Percentiles rank a stretch among this genome's conserved stretches.
Evolutionary conservation across 2,329 filamentous ascomycete species (phyloP).

Genomic region (Neonectria ditissima): DNA sequence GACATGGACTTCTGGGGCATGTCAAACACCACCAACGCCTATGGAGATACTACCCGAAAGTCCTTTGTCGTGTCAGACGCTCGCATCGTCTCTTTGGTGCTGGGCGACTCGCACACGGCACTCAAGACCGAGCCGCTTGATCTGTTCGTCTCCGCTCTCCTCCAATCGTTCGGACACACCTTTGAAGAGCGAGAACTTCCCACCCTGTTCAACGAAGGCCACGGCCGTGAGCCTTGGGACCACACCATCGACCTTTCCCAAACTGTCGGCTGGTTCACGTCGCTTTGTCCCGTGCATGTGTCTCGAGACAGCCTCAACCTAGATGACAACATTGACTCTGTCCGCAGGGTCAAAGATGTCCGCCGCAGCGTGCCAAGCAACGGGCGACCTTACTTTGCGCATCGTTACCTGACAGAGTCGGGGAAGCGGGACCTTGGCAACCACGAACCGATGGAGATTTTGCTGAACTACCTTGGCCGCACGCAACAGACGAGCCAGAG

Average conservation of each 20-base stretch:
- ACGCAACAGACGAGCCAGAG: constrained; percentile 15
- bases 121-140: constrained; percentile 54
- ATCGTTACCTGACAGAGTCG: constrained; percentile 15
- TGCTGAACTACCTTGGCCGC: constrained; percentile 30
- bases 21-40: constrained; percentile 18
- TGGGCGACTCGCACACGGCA: constrained; percentile 45
- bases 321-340: constrained; percentile 18
- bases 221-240: constrained; percentile 55
- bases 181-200: constrained; percentile 52
- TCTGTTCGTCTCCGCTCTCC: constrained; percentile 51
- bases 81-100: neutral
- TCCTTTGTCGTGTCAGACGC: constrained; percentile 25
- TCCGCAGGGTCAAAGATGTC: constrained; percentile 26
- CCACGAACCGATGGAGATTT: constrained; percentile 28
- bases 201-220: constrained; percentile 54
- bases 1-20: constrained; percentile 40
- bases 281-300: constrained; percentile 50
- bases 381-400: constrained; percentile 32
- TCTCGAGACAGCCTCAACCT: constrained; percentile 1
- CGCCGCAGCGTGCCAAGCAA: constrained; percentile 29
- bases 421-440: neutral
- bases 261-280: constrained; percentile 61
- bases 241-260: constrained; percentile 49
- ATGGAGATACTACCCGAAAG: constrained; percentile 13
- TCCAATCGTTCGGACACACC: constrained; percentile 48